These are phyloP conservation scores for Mortierella sp. DNA, from an alignment of 371 early-diverging fungal genomes.

Conservation along the genomic window DNA sequence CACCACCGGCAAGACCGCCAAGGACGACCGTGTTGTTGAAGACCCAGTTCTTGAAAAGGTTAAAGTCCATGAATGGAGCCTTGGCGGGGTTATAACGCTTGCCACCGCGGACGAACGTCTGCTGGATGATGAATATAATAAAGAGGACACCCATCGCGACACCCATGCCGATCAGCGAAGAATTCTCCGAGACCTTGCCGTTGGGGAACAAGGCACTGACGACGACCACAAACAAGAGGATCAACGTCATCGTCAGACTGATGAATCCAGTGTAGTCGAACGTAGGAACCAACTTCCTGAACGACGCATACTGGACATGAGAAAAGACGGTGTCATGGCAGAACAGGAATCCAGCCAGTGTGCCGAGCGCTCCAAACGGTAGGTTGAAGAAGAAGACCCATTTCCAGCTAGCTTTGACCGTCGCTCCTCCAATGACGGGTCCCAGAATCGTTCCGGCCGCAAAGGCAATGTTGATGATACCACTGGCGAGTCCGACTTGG, in stretches of 20 bases:
- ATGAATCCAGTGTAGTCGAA: slow-evolving; percentile 49
- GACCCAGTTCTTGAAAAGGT: slow-evolving; percentile 34
- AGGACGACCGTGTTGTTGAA: slow-evolving; percentile 55
- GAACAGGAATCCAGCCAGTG: slow-evolving; percentile 39
- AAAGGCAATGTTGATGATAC: slow-evolving; percentile 56
- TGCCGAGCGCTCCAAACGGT: slow-evolving; percentile 50
- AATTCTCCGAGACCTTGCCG: slow-evolving; percentile 44
- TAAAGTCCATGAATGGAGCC: slow-evolving; percentile 50
- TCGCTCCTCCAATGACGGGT: slow-evolving; percentile 54
- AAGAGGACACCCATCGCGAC: slow-evolving; percentile 44
- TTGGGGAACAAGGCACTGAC: slow-evolving; percentile 49
- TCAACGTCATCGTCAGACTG: slow-evolving; percentile 33
- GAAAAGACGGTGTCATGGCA: slow-evolving; percentile 50
- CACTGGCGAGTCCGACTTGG: slow-evolving; percentile 52
- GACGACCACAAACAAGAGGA: slow-evolving; percentile 43
- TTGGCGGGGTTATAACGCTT: slow-evolving; percentile 37
- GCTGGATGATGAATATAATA: slow-evolving; percentile 36
- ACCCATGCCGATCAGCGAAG: slow-evolving; percentile 48
- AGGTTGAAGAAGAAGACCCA: slow-evolving; percentile 58
- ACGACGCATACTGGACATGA: slow-evolving; percentile 40
- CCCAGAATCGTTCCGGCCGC: slow-evolving; percentile 53
- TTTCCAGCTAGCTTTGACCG: slow-evolving; percentile 52
- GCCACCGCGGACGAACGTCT: slow-evolving; percentile 41
- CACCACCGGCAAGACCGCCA: slow-evolving; percentile 52
- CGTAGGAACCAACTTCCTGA: slow-evolving; percentile 19